Evolutionary conservation across 768 basidiomycete genomes (phyloP).

Genomic region (Punctularia strigosozonata): DNA sequence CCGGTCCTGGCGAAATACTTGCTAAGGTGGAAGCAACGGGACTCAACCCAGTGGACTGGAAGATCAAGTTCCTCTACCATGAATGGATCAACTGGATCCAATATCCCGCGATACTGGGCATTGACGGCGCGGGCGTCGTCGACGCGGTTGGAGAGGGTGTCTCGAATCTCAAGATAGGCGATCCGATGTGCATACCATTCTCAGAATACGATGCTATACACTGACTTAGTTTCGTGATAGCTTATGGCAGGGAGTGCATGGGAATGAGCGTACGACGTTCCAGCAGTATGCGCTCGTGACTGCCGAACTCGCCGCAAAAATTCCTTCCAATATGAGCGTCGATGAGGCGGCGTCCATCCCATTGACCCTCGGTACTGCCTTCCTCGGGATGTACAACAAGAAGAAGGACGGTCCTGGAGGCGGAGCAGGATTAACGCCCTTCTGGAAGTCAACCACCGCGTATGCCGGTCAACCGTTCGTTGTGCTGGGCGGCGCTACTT

Average conservation of each 20-base stretch:
- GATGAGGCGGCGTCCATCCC: conserved; percentile 13
- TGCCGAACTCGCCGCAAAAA: conserved; percentile 11
- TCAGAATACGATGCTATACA: not conserved
- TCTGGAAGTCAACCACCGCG: conserved; percentile 9
- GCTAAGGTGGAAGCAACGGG: conserved; percentile 16
- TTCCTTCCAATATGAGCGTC: conserved; percentile 10
- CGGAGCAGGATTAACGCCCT: conserved; percentile 5
- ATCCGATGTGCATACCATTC: conserved; percentile 12
- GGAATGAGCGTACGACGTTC: conserved; percentile 4
- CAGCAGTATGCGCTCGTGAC: conserved; percentile 14
- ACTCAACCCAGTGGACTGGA: conserved; percentile 25
- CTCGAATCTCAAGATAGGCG: conserved; percentile 13
- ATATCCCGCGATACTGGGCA: conserved; percentile 18
- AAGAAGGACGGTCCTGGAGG: not conserved
- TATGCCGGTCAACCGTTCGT: conserved; percentile 10
- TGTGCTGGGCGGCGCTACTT: conserved; percentile 11
- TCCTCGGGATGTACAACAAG: conserved; percentile 9
- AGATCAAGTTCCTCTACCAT: conserved; percentile 14
- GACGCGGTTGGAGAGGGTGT: conserved; percentile 16
- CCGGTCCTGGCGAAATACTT: conserved; percentile 18
- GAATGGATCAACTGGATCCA: conserved; percentile 12
- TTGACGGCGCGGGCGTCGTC: conserved; percentile 20
- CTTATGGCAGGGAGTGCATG: not conserved
- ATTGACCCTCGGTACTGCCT: conserved; percentile 11
- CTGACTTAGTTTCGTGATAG: not conserved